Percentiles rank a stretch among this genome's conserved stretches.
Conservation (phyloP, 257 asterid genomes). For the Solanum corneliomulleri region DNA sequence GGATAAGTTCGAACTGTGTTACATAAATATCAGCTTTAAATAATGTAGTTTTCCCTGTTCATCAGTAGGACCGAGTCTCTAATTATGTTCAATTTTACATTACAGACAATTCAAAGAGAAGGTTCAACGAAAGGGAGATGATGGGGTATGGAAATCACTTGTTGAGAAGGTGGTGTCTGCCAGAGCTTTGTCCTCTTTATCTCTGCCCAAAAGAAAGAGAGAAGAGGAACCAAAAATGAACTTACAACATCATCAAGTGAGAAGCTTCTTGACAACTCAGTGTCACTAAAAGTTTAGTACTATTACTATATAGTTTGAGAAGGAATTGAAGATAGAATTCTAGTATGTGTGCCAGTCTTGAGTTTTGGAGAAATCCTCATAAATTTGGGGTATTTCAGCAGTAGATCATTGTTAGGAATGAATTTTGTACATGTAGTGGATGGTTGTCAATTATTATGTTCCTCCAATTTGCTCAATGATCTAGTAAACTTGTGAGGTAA, state of each 20-base stretch:
- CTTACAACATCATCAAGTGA: conserved; percentile 13
- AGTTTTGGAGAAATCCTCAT: not conserved
- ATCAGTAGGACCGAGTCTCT: conserved; percentile 4
- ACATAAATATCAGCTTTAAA: not conserved
- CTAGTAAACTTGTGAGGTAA: not conserved
- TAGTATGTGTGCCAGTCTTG: not conserved
- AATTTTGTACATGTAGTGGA: not conserved
- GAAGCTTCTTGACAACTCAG: conserved; percentile 18
- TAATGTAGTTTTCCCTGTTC: not conserved
- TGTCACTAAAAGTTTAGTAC: not conserved
- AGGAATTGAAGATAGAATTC: not conserved
- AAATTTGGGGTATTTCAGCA: not conserved
- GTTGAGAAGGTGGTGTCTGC: conserved; percentile 65
- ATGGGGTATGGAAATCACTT: conserved; percentile 50
- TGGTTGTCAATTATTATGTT: not conserved
- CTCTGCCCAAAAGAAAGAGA: conserved; percentile 51
- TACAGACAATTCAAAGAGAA: conserved; percentile 66
- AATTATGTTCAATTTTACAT: not conserved
- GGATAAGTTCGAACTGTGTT: not conserved
- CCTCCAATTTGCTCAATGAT: not conserved
- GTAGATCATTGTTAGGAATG: not conserved
- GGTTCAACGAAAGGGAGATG: conserved; percentile 31
- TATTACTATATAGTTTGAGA: not conserved
- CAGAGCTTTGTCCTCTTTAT: conserved; percentile 41
- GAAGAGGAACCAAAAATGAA: conserved; percentile 30